Evolutionary conservation across 2,329 filamentous ascomycete genomes (phyloP), one percentile per base, ranked within the genome.

Genomic region (Capronia americana): DNA sequence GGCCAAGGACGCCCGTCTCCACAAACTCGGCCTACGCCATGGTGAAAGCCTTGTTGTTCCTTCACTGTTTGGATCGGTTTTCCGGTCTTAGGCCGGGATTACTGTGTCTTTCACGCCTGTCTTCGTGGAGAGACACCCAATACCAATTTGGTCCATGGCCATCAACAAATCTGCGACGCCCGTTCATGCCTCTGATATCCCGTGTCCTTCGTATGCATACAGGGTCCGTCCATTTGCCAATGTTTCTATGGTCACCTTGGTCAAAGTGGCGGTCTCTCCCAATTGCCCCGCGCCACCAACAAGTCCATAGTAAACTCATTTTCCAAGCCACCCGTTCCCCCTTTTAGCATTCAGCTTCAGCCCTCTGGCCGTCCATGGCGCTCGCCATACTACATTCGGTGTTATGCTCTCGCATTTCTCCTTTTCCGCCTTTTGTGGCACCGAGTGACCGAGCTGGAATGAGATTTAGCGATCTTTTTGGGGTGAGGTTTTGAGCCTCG

Each of bases 311-410:
- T n/a, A n/a, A n/a, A 63, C 60, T 28, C 53, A 46, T 63, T 61
- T 46, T n/a, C 59, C 61, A 66, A 69, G 67, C 63, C 67, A 66
- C 67, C 67, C 67, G 64, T 28, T 61, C 30, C 63, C 61, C 34
- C 24, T 63, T 62, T 66, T 46, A 50, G 59, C 59, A 59, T 28
- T 53, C 61, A 57, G 32, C 48, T 61, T 65, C 56, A 60, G 48
- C 48, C 41, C 61, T 41, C 55, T 41, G 30, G n/a, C 48, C 50
- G 38, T 65, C 34, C 28, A 57, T 38, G 56, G 41, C 58, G 50
- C 44, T 41, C 58, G 44, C 65, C 57, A 68, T 62, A 23, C 62
- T 59, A 2, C 10, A 30, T 58, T 61, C 50, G 59, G 65, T 34
- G 17, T 56, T 48, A 55, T 64, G n/a, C 44, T 38, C 38, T 26